Base-by-base conservation (phyloP, 345 rosid genomes). In the Cardamine occulta region DNA sequence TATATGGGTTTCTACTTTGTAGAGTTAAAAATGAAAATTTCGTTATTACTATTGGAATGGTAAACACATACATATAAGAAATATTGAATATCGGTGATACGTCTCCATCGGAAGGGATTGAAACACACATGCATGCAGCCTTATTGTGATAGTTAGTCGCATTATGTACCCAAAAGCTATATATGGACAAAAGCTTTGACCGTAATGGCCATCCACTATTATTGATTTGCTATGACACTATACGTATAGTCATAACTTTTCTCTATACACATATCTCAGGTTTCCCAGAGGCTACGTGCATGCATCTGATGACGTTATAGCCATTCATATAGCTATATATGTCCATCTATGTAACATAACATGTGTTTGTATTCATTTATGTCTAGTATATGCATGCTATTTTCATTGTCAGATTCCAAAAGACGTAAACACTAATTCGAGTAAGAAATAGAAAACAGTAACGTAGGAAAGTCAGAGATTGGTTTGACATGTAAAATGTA, bases 61-160 rank as follows among this genome's bases (percentile, higher is more conserved):
- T 58, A n/a, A n/a, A 58, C 23, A 17, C 18, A 63, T 0, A 32
- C 55, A 11, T 47, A 26, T 18, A 63, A 68, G 21, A 63, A 44
- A 70, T 32, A 26, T 45, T 32, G 24, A 24, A 56, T 18, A 56
- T 29, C 52, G 63, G 68, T 72, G 64, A 60, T 11, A 73, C 68
- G 81, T 78, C 77, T 8, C 72, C 77, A 78, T 72, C 74, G 59
- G 15, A 48, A 60, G 34, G 31, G 51, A 39, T 44, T 72, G 81
- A 72, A 58, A 72, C n/a, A 78, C 65, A 78, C 58, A 64, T 74
- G 74, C 58, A 64, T 74, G 74, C 81, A 78, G 81, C 77, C 81
- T 78, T 78, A 52, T 45, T 51, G 56, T 40, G 77, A 78, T 42
- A 72, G 73, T 71, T 65, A 78, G 68, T 58, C 73, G 77, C 69